Percentiles rank a stretch among this genome's conserved stretches.
These are phyloP conservation scores for Phoma sp. DNA, from an alignment of 2,329 filamentous ascomycete species.

Conservation along the genomic window DNA sequence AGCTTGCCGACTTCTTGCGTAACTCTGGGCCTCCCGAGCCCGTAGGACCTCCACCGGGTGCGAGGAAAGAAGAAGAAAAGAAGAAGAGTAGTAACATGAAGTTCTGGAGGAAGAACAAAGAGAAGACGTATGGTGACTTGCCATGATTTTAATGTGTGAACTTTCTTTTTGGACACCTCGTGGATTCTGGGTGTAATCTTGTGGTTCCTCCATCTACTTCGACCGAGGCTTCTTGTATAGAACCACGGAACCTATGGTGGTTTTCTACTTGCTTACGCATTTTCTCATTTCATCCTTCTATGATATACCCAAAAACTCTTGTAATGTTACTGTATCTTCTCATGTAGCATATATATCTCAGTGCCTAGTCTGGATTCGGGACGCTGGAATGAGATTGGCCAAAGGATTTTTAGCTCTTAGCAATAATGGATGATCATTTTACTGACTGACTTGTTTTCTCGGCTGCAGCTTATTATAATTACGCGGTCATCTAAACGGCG, in stretches of 20 bases:
- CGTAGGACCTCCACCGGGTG: constrained; percentile 16
- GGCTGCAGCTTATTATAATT: background rate
- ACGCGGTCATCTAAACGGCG: background rate
- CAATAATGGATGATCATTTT: background rate
- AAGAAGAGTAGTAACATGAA: constrained; percentile 32
- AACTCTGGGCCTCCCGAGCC: constrained; percentile 49
- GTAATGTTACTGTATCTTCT: constrained; percentile 9
- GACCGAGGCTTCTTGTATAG: background rate
- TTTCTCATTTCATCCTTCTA: constrained; percentile 1
- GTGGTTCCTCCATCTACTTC: background rate
- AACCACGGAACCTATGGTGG: background rate
- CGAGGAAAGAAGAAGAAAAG: constrained; percentile 42
- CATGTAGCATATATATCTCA: constrained; percentile 10
- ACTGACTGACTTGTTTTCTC: background rate
- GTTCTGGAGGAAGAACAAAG: constrained; percentile 44
- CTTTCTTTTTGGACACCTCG: background rate
- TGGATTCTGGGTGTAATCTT: background rate
- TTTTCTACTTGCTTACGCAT: background rate
- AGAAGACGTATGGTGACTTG: constrained; percentile 32
- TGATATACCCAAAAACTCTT: constrained; percentile 14
- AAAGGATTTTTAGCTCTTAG: background rate
- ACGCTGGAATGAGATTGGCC: background rate
- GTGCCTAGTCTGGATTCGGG: background rate
- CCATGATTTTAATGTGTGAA: constrained; percentile 12
- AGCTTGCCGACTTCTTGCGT: constrained; percentile 53